Evolutionary conservation across 2,329 filamentous ascomycete species (phyloP).

Genomic region (Aspergillus neoniger): DNA sequence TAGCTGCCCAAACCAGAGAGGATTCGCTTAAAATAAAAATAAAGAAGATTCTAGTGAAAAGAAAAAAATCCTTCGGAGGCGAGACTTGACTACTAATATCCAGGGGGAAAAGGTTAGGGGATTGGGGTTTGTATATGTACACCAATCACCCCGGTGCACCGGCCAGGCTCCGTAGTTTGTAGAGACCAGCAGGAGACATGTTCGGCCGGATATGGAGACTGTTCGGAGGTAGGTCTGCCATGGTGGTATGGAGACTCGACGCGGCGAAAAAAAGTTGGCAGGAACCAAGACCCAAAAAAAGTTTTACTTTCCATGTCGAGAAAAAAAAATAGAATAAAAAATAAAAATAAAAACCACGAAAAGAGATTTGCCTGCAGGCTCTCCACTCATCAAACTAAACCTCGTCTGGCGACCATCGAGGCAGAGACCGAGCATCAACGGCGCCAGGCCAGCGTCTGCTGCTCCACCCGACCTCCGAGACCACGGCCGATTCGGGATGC

Average conservation of each 20-base stretch:
- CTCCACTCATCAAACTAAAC: not conserved
- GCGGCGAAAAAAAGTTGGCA: constrained; percentile 8
- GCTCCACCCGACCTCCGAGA: constrained; percentile 1
- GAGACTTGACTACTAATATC: not conserved
- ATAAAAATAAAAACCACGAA: not conserved
- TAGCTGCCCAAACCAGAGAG: constrained; percentile 4
- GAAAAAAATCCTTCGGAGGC: constrained; percentile 1
- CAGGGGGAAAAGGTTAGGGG: not conserved
- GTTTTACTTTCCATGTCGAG: not conserved
- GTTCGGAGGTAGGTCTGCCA: constrained; percentile 8
- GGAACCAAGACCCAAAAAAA: not conserved
- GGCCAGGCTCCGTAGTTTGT: not conserved
- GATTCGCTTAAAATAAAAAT: not conserved
- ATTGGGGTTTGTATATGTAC: constrained; percentile 3
- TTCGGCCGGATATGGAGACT: constrained; percentile 16
- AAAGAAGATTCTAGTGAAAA: not conserved
- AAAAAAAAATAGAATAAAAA: not conserved
- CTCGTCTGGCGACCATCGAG: not conserved
- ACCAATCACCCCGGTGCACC: constrained; percentile 4
- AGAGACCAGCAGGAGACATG: constrained; percentile 2
- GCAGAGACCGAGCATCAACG: constrained; percentile 5
- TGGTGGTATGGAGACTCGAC: constrained; percentile 1
- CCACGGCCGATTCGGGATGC: not conserved
- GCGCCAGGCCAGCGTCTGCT: constrained; percentile 1
- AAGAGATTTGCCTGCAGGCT: constrained; percentile 3